Evolutionary conservation across 345 rosid genomes (phyloP).

Genomic region (Brassica carinata): DNA sequence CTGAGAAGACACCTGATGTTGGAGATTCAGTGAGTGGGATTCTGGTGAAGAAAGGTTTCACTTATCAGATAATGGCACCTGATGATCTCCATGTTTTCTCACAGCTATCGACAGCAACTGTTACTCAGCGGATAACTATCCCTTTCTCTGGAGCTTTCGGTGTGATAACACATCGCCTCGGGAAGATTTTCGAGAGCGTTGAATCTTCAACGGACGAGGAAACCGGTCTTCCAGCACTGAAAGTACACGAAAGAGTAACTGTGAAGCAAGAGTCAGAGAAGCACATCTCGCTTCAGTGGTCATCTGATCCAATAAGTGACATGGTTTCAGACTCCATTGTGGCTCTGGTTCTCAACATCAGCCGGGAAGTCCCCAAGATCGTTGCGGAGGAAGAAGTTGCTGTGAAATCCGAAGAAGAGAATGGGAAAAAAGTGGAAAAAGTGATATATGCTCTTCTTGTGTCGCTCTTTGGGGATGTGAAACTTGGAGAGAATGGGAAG

Average conservation of each 20-base stretch:
- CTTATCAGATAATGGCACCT: constrained; percentile 96
- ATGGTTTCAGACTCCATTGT: constrained; percentile 93
- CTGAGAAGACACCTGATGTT: constrained; percentile 75
- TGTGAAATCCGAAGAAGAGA: constrained; percentile 63
- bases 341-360: constrained; percentile 78
- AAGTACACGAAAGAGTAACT: constrained; percentile 69
- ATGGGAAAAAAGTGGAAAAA: constrained; percentile 71
- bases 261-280: constrained; percentile 86
- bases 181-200: constrained; percentile 79
- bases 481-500: constrained; percentile 76
- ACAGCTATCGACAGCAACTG: constrained; percentile 81
- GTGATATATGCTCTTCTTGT: constrained; percentile 75
- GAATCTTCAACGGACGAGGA: constrained; percentile 80
- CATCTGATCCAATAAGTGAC: constrained; percentile 83
- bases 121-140: constrained; percentile 80
- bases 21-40: constrained; percentile 83
- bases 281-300: constrained; percentile 86
- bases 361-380: constrained; percentile 77
- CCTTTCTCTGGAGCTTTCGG: constrained; percentile 82
- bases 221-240: constrained; percentile 59
- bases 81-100: constrained; percentile 96
- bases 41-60: constrained; percentile 89
- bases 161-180: constrained; percentile 75
- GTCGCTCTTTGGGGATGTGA: constrained; percentile 91
- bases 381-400: constrained; percentile 58